Base-by-base conservation (phyloP, 176 grass and related monocot species). In the Olyra latifolia region DNA sequence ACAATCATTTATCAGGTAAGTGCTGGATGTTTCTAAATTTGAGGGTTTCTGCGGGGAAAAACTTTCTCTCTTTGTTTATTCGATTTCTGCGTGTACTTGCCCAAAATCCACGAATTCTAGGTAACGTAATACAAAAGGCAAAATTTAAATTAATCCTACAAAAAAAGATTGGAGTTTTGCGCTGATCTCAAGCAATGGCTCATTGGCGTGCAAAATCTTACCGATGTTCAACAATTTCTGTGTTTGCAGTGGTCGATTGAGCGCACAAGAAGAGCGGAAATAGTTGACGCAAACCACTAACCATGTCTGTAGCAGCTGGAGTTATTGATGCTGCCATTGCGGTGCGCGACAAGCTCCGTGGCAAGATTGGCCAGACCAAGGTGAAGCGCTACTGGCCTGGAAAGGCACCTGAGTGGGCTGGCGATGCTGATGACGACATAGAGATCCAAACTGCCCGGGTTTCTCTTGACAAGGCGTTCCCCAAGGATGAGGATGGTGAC, bases 341-440 rank as follows among this genome's bases (percentile, higher is more conserved):
- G 23, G 85, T 97, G 52, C 87, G 89, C 0, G 91, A 97, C 82
- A 97, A 97, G 77, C 94, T 97, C 76, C 82, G 87, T 0, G 91
- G 91, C 27, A 94, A 92, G 94, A 97, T 97, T 74, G 89, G 91
- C 9, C 94, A 97, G 91, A 94, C 94, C 54, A 97, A 97, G 80
- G 94, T 97, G 27, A 94, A 97, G 82, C 65, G 91, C 17, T 97
- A 97, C 62, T 97, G 91, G 89, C 85, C 91, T 0, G 91, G 94
- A 5, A 92, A 87, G 80, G 82, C 87, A 3, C 94, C 94, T 6
- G 91, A 94, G 81, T 97, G 94, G 94, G 94, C 87, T 0, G 87
- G 67, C 0, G 86, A 88, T 0, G 82, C 35, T 2, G 91, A 97
- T 0, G 94, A 97, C 1, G 94, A 97, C 40, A 24, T 41, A 0